Base-by-base conservation (phyloP, 2,329 filamentous ascomycete genomes). In the Penicillium brevicompactum region DNA sequence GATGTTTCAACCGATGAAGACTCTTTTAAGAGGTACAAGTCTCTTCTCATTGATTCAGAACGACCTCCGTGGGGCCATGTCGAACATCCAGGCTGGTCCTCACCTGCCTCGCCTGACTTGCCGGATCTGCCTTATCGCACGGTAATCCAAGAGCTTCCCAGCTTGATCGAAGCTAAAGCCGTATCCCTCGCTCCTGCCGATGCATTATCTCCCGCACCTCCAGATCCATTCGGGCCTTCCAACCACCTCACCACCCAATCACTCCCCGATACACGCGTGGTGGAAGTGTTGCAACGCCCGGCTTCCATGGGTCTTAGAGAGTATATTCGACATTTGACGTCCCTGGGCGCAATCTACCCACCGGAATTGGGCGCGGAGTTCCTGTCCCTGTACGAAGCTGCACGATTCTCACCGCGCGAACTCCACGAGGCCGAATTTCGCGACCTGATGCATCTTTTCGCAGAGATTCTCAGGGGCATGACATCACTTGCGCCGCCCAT, bases 151-250 rank as follows among this genome's bases (percentile, higher is more conserved):
- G 93, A 97, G 73, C 80, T 99, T 22, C 91, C 92, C 1, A 88
- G 95, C 68, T 81, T 97, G 27, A 90, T 97, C 59, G 93, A 97
- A 77, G 93, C 91, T 9, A 93, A 93, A 72, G 93, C 92, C 1
- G 85, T 97, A n/a, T 92, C 90, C 0, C 82, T 96, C 37, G 91
- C 89, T 0, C 91, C 87, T 30, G 78, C 80, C 0, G 80, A 82
- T 60, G 79, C 81, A 4, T 71, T 75, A 3, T 65, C 69, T 9
- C 60, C 64, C n/a, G 42, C 79, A 76, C 60, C 77, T 71, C 34
- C 72, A 67, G 32, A 77, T 76, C 16, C 65, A 66, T 71, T 70
- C 58, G 63, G 58, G 18, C 56, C 53, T 34, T 34, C 65, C 67
- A 16, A 72, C 73, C 3, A 58, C 11, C 53, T 76, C 75, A 14